These are phyloP conservation scores for Colletotrichum simmondsii DNA, from an alignment of 2,329 filamentous ascomycete genomes.

Conservation along the genomic window DNA sequence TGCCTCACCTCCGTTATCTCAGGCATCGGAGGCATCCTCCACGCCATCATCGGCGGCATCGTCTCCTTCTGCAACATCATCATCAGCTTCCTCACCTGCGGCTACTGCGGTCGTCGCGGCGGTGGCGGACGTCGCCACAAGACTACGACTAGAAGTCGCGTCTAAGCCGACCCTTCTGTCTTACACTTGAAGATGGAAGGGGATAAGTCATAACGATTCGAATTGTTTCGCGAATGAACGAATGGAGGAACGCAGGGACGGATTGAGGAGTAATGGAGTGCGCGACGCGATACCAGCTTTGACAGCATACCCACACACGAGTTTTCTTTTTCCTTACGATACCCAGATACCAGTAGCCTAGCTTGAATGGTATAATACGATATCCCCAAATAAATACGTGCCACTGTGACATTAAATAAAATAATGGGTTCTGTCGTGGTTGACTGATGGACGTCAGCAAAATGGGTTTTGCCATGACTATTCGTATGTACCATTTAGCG, in stretches of 20 bases:
- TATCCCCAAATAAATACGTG: not conserved
- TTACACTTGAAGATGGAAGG: not conserved
- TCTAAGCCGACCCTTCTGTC: slow-evolving; percentile 39
- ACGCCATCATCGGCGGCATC: slow-evolving; percentile 75
- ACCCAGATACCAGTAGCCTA: slow-evolving; percentile 32
- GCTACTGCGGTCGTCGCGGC: slow-evolving; percentile 50
- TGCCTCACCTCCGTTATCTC: slow-evolving; percentile 76
- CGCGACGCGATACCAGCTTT: not conserved
- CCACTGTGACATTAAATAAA: rapidly evolving
- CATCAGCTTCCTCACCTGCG: slow-evolving; percentile 72
- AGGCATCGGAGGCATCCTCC: slow-evolving; percentile 72
- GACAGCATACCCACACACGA: slow-evolving; percentile 4
- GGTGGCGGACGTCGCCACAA: slow-evolving; percentile 42
- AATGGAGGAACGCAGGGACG: not conserved
- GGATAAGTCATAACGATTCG: not conserved
- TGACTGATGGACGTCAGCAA: too few species aligned
- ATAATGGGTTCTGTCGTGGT: too few species aligned
- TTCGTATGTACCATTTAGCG: too few species aligned
- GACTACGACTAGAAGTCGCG: slow-evolving; percentile 44
- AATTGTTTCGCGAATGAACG: not conserved
- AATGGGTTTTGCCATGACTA: too few species aligned
- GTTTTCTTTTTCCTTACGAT: slow-evolving; percentile 9
- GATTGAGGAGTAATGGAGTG: not conserved
- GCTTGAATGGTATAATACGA: slow-evolving; percentile 23
- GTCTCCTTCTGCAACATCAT: slow-evolving; percentile 74